A percentile compares a stretch with the other conserved stretches of the same genome.
Conservation (phyloP, 371 early-diverging fungal species). For the Mortierella sp. region DNA sequence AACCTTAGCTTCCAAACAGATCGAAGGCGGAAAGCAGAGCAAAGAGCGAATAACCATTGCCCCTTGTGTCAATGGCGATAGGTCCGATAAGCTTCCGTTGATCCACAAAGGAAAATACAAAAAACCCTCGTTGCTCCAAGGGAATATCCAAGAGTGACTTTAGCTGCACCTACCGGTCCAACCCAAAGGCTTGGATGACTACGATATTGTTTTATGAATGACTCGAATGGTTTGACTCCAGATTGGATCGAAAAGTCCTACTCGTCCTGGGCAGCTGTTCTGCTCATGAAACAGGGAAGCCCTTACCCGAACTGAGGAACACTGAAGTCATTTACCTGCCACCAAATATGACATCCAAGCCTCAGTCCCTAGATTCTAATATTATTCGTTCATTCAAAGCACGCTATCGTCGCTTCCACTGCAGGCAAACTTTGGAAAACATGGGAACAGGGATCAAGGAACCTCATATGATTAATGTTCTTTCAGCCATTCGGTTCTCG, state of each 20-base stretch:
- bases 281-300: conserved; percentile 3
- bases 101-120: conserved; percentile 9
- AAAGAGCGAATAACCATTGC: conserved; percentile 9
- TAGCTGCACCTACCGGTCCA: conserved; percentile 10
- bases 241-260: conserved; percentile 6
- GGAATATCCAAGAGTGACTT: conserved; percentile 1
- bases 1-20: conserved; percentile 5
- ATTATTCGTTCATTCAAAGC: conserved; percentile 36
- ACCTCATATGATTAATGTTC: conserved; percentile 3
- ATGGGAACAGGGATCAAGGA: not conserved
- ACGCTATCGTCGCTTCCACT: not conserved
- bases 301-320: conserved; percentile 6
- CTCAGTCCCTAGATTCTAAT: conserved; percentile 42
- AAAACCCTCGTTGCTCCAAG: conserved; percentile 20
- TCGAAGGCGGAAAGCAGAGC: conserved; percentile 4
- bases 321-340: conserved; percentile 29
- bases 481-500: conserved; percentile 1
- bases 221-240: conserved; percentile 10
- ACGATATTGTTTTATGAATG: conserved; percentile 20
- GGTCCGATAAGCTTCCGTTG: conserved; percentile 11
- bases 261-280: conserved; percentile 3
- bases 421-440: conserved; percentile 3
- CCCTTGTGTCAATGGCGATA: conserved; percentile 1
- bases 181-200: conserved; percentile 28
- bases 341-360: conserved; percentile 36